A percentile compares a stretch with the other conserved stretches of the same genome.
Conservation (phyloP, 1,284 basidiomycete genomes). For the Sanguinoderma infundibulare region DNA sequence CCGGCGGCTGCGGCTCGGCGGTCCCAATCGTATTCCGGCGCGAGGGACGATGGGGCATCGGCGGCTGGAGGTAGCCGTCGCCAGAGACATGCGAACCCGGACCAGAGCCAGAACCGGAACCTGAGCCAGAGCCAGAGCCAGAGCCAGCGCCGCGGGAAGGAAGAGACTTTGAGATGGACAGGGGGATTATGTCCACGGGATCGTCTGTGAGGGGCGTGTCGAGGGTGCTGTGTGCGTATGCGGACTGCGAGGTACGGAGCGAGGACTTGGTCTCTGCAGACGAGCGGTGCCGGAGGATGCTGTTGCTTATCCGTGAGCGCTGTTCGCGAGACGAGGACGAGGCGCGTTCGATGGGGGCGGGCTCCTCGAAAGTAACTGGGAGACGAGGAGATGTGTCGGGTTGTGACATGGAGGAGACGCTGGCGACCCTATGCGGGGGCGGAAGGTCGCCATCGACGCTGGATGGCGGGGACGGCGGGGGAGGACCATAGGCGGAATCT, state of each 20-base stretch:
- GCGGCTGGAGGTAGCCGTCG: constrained; percentile 58
- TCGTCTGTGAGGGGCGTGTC: constrained; percentile 29
- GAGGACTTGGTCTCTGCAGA: constrained; percentile 56
- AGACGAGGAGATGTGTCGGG: constrained; percentile 25
- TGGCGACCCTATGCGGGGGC: constrained; percentile 9
- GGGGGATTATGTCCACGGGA: constrained; percentile 8
- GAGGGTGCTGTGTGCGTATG: constrained; percentile 21
- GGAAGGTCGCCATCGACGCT: constrained; percentile 49
- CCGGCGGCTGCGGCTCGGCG: constrained; percentile 7
- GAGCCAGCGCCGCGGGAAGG: constrained; percentile 12
- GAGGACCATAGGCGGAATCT: constrained; percentile 50
- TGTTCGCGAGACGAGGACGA: constrained; percentile 32
- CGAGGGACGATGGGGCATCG: constrained; percentile 45
- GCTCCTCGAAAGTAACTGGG: constrained; percentile 39
- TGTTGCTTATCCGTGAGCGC: constrained; percentile 15
- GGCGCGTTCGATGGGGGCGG: constrained; percentile 35
- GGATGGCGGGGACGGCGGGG: constrained; percentile 70
- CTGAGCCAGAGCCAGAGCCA: background rate
- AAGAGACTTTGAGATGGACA: constrained; percentile 15
- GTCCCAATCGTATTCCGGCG: constrained; percentile 59
- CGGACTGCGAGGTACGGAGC: constrained; percentile 33
- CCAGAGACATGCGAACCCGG: constrained; percentile 39
- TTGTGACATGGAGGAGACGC: constrained; percentile 18
- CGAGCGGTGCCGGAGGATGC: constrained; percentile 38
- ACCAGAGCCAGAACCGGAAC: background rate